phyloP scores from a whole-genome alignment of 176 grass and related monocot genomes.

The Phoenix roebelenii region DNA sequence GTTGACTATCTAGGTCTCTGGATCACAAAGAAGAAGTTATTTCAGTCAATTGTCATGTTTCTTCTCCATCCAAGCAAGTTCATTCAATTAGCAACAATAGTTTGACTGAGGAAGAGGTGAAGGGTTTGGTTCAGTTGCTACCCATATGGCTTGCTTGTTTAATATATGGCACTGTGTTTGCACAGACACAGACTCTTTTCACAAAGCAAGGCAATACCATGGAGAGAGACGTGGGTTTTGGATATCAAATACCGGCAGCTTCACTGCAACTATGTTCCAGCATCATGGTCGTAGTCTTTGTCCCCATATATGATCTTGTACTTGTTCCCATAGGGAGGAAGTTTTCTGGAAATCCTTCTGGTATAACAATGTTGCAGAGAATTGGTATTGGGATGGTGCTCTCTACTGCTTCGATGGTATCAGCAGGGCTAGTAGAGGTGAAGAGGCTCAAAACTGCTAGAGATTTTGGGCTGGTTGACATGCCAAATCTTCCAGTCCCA shows the following conservation, averaged over 20 bases:
- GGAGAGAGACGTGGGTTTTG: conserved; percentile 26
- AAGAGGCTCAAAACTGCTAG: background rate
- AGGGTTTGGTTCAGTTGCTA: background rate
- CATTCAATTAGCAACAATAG: too few species aligned
- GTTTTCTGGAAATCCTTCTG: conserved; percentile 17
- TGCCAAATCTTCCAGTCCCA: too few species aligned
- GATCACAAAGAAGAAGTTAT: background rate
- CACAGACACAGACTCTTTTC: conserved; percentile 32
- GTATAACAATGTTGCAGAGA: conserved; percentile 48
- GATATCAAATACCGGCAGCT: conserved; percentile 28
- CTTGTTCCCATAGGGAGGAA: conserved; percentile 26
- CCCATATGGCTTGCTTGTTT: conserved; percentile 6
- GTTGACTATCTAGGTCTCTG: background rate
- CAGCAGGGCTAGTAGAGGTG: conserved; percentile 32
- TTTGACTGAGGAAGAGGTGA: conserved; percentile 5
- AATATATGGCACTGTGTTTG: conserved; percentile 7
- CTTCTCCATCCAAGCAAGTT: background rate
- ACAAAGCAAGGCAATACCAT: conserved; percentile 37
- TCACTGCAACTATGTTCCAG: conserved; percentile 12
- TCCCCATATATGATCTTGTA: conserved; percentile 35
- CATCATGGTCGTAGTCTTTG: conserved; percentile 20
- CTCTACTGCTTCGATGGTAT: background rate
- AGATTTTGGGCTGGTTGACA: too few species aligned
- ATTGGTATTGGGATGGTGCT: conserved; percentile 25
- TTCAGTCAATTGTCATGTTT: background rate